Base-by-base conservation (phyloP, 2,329 filamentous ascomycete species). In the Cryphonectria japonica region DNA sequence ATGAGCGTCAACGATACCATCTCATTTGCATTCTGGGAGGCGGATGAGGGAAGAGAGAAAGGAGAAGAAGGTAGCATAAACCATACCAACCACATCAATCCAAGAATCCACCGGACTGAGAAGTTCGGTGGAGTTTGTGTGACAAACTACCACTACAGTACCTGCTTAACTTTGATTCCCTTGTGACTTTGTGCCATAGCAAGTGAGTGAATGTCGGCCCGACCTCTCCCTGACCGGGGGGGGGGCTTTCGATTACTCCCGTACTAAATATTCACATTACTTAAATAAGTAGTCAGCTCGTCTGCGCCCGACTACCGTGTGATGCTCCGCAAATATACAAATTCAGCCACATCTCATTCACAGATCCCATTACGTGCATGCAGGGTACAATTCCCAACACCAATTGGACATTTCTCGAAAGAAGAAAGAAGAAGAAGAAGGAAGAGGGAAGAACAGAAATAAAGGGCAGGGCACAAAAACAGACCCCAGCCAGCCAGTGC, bases 1-100 rank as follows among this genome's bases (percentile, higher is more conserved):
- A 64, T 46, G 61, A 64, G 61, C 61, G 22, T 64, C 61, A 64
- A 46, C 46, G 61, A 64, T 64, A 64, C 61, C 61, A 64, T 46
- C 61, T 64, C 61, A 46, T 64, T 64, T 64, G 61, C 61, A 64
- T 64, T 39, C 14, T 29, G 37, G 34, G 29, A 16, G 26, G 54
- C 29, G 6, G 54, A 57, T 14, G 9, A 2, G 37, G 37, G 9
- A 39, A 39, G 37, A 29, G 19, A 19, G 1, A 39, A 8, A 3
- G 34, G 26, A 41, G 34, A 64, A 64, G 61, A 63, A n/a, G n/a
- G 46, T 29, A 64, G 26, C 37, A 43, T 43, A 26, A 29, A n/a
- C 37, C 32, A 62, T 2, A 39, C 9, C 19, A 9, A 29, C n/a
- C n/a, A 29, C n/a, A 37, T n/a, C 54, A 34, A 59, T 59, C 4